Percentiles rank a stretch among this genome's conserved stretches.
These are phyloP conservation scores for Pichia sp. DNA, from an alignment of 1,139 yeast genomes.

Conservation along the genomic window DNA sequence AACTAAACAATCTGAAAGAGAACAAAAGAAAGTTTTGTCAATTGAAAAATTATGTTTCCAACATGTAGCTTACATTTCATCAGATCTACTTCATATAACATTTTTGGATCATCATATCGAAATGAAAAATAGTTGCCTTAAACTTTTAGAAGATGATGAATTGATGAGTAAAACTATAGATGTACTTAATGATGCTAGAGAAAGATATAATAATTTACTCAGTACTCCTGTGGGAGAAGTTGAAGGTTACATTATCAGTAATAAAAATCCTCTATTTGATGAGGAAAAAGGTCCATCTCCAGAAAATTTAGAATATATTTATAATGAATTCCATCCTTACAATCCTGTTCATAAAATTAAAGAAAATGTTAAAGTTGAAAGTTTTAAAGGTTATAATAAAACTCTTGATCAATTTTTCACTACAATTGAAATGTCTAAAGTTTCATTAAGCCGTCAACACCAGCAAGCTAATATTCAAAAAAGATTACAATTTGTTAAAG, in stretches of 20 bases:
- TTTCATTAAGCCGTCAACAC: conserved; percentile 63
- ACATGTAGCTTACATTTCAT: conserved; percentile 66
- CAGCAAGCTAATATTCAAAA: conserved; percentile 70
- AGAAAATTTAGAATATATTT: conserved; percentile 43
- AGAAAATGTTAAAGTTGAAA: conserved; percentile 25
- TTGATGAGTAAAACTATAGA: conserved; percentile 30
- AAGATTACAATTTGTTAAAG: conserved; percentile 65
- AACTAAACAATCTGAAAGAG: conserved; percentile 21
- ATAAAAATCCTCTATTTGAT: conserved; percentile 45
- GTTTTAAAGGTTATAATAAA: conserved; percentile 57
- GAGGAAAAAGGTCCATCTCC: conserved; percentile 28
- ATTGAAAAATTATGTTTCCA: conserved; percentile 66
- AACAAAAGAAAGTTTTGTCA: conserved; percentile 45
- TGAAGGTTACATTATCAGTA: conserved; percentile 62
- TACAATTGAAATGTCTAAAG: conserved; percentile 73
- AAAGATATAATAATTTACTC: conserved; percentile 29
- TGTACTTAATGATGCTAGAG: conserved; percentile 46
- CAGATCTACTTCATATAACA: conserved; percentile 63
- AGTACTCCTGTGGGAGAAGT: conserved; percentile 28
- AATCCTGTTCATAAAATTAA: conserved; percentile 44
- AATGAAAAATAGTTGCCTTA: conserved; percentile 26
- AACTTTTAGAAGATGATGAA: conserved; percentile 21
- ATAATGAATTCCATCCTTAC: conserved; percentile 85
- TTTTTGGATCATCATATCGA: conserved; percentile 42
- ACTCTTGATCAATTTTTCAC: conserved; percentile 83